Conservation (phyloP, 1,139 yeast species). For the Debaryomyces fabryi region DNA sequence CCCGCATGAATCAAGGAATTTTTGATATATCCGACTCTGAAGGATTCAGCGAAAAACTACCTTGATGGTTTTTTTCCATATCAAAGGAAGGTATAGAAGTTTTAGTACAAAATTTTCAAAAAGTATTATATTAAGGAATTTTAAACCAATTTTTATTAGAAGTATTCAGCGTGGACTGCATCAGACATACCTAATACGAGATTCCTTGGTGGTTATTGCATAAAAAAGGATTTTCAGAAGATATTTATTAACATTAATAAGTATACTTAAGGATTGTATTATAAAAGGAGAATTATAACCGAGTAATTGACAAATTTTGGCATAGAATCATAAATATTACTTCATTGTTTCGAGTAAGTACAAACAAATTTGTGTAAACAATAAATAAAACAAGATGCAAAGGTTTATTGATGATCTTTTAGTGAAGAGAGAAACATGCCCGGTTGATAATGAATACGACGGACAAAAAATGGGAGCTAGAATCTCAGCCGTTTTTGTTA, state of each 20-base stretch:
- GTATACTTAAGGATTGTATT: background rate
- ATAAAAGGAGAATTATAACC: background rate
- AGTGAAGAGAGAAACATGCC: constrained; percentile 37
- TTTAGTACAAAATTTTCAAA: background rate
- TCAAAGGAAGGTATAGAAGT: background rate
- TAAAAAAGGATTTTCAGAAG: background rate
- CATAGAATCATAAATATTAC: background rate
- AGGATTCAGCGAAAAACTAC: background rate
- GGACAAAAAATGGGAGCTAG: constrained; percentile 59
- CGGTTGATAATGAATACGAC: constrained; percentile 38
- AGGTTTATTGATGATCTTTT: constrained; percentile 7
- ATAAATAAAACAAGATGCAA: constrained; percentile 3
- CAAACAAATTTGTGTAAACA: constrained; percentile 6
- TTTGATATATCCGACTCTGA: background rate
- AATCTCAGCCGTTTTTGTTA: constrained; percentile 72
- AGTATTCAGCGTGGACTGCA: background rate
- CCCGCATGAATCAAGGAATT: background rate
- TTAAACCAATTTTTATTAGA: background rate
- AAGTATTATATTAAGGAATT: background rate
- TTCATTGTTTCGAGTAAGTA: background rate
- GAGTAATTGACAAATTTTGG: background rate
- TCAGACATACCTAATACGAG: background rate
- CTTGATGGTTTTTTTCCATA: background rate
- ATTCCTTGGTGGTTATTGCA: constrained; percentile 5
- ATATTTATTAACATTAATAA: background rate